Percentiles rank a stretch among this genome's conserved stretches.
phyloP scores from a whole-genome alignment of 2,329 filamentous ascomycete genomes.

The Penicillium sumatraense region DNA sequence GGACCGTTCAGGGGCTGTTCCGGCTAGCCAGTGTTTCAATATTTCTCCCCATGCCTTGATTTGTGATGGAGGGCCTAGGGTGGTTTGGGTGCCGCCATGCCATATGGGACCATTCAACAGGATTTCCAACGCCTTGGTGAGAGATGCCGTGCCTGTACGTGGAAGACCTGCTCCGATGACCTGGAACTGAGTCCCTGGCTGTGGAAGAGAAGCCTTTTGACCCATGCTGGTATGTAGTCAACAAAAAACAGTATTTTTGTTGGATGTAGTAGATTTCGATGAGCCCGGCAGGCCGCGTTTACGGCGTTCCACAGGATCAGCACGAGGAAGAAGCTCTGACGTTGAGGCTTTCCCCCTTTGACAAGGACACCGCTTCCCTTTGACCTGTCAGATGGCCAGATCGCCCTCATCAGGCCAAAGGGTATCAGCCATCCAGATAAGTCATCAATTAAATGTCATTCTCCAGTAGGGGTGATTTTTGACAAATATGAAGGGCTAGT shows the following conservation, averaged over 20 bases:
- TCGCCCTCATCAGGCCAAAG: too few relatives aligned
- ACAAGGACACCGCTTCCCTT: not conserved
- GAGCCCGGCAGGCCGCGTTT: not conserved
- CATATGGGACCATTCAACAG: conserved; percentile 55
- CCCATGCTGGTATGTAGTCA: conserved; percentile 21
- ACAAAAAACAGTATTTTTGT: not conserved
- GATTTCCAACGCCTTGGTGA: conserved; percentile 53
- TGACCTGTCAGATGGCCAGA: not conserved
- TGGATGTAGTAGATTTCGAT: not conserved
- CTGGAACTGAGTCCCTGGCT: conserved; percentile 22
- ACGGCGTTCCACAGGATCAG: not conserved
- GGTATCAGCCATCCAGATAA: not conserved
- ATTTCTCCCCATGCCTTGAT: conserved; percentile 30
- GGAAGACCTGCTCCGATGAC: conserved; percentile 39
- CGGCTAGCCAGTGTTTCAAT: conserved; percentile 18
- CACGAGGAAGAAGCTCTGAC: not conserved
- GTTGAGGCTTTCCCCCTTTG: not conserved
- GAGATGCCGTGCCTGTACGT: conserved; percentile 57
- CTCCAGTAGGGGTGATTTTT: too few relatives aligned
- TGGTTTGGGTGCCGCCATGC: conserved; percentile 53
- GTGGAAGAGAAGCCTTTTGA: conserved; percentile 22
- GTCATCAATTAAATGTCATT: not conserved
- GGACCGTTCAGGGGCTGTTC: not conserved
- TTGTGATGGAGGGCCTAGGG: conserved; percentile 23
- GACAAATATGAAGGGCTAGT: not conserved